Evolutionary conservation across 331 rosid species (phyloP).

Genomic region (Quercus tomentella): DNA sequence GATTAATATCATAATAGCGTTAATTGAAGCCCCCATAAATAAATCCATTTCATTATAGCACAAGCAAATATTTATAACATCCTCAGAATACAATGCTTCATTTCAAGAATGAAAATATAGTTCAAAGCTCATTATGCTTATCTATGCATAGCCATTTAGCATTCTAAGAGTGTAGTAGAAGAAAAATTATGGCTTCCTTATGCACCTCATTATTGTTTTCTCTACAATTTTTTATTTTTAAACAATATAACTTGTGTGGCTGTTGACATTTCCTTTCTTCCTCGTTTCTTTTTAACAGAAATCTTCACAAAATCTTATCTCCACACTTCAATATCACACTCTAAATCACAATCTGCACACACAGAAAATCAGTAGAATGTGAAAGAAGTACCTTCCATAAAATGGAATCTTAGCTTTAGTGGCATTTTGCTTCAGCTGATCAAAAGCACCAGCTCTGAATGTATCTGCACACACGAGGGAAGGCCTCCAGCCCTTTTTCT

Average conservation of each 20-base stretch:
- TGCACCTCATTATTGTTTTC: too few relatives aligned
- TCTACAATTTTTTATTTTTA: too few relatives aligned
- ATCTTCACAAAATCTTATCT: not conserved
- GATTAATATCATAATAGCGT: not conserved
- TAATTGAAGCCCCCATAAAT: not conserved
- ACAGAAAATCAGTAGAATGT: not conserved
- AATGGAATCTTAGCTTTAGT: conserved; percentile 88
- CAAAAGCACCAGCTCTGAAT: conserved; percentile 88
- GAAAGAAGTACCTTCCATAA: conserved; percentile 66
- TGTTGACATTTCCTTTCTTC: not conserved
- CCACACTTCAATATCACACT: not conserved
- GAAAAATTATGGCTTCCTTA: too few relatives aligned
- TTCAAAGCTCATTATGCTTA: too few relatives aligned
- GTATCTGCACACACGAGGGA: conserved; percentile 85
- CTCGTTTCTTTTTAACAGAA: not conserved
- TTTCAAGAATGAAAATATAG: too few relatives aligned
- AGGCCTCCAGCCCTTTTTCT: conserved; percentile 86
- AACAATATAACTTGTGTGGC: too few relatives aligned
- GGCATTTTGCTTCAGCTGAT: conserved; percentile 86
- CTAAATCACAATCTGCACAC: too few relatives aligned
- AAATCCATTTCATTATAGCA: not conserved
- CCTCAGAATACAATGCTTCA: not conserved
- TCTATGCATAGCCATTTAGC: too few relatives aligned
- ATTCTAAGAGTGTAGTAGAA: too few relatives aligned
- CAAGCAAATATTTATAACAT: not conserved